Base-by-base conservation (phyloP, 306 rosid genomes). In the Glycine soja region DNA sequence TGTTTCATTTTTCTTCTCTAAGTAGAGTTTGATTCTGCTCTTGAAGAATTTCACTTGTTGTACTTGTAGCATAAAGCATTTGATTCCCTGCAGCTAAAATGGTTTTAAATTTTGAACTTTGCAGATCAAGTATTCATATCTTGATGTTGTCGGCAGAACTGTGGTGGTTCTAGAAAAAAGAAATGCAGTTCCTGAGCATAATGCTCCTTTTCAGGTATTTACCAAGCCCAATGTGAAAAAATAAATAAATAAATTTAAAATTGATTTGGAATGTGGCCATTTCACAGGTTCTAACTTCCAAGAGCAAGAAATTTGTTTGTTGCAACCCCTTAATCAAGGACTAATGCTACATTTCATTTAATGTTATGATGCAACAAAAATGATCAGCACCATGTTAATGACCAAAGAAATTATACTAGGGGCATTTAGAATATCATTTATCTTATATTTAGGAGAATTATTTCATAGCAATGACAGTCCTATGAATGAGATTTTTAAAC, bases 91-190 rank as follows among this genome's bases (percentile, higher is more conserved):
- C 76, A 38, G 67, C 75, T 79, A 68, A 70, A 54, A 15, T 15
- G 2, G 71, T 68, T 66, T 81, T 80, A 76, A 66, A 10, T 85
- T 24, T 83, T 80, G 76, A 71, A 70, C 59, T 32, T 77, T 73
- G 83, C 94, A 95, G 99, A 87, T 81, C 83, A 95, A 95, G 88
- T 85, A 90, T 87, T 93, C 99, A 51, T 95, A 95, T 84, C 94
- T 95, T 88, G 99, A 95, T 80, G 86, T 93, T 16, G 88, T 92
- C 32, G 99, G 99, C 76, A 93, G 99, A 90, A 87, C 97, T 18
- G 98, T 95, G 81, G 90, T 92, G 74, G 97, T 92, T 84, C 85
- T 95, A 34, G 93, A 90, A 90, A 93, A 93, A 94, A 89, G 87
- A 79, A 95, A 93, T 61, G 92, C 72, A 61, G 97, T 95, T 59